These are phyloP conservation scores for Penicillium sumatraense DNA, from an alignment of 2,329 filamentous ascomycete species.

Conservation along the genomic window DNA sequence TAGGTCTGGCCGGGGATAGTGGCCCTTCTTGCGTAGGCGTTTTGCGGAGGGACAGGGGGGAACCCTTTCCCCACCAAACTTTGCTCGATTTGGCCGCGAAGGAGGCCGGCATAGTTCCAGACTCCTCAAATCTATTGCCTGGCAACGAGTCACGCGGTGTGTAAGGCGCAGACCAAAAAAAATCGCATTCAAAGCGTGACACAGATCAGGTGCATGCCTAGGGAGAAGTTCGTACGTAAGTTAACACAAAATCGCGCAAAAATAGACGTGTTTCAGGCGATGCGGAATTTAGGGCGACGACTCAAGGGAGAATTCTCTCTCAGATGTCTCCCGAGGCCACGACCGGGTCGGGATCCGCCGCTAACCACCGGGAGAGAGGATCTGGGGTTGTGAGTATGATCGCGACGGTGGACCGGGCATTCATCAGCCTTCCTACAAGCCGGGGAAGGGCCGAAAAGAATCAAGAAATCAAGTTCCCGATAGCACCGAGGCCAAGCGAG, in stretches of 20 bases:
- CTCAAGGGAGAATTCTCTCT: constrained; percentile 9
- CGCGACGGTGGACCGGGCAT: neutral
- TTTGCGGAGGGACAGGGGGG: constrained; percentile 18
- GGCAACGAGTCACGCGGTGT: constrained; percentile 20
- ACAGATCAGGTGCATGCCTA: constrained; percentile 17
- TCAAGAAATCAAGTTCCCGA: neutral
- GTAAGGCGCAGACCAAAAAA: neutral
- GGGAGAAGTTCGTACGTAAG: constrained; percentile 17
- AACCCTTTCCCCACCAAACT: constrained; percentile 19
- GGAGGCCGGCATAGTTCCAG: constrained; percentile 14
- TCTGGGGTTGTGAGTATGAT: constrained; percentile 24
- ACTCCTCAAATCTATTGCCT: constrained; percentile 3
- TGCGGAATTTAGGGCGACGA: neutral
- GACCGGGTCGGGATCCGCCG: constrained; percentile 31
- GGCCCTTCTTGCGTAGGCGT: neutral
- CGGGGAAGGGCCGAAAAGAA: constrained; percentile 7
- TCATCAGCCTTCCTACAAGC: neutral
- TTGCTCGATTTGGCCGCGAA: constrained; percentile 17
- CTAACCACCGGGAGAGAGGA: constrained; percentile 25
- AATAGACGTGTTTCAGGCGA: constrained; percentile 11
- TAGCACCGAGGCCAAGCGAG: no score
- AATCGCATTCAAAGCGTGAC: neutral
- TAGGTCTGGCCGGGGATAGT: neutral
- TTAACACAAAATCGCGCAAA: constrained; percentile 27
- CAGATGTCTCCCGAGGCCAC: constrained; percentile 18